These are phyloP conservation scores for Coemansia nantahalensis DNA, from an alignment of 192 early-diverging fungal species.

Conservation along the genomic window DNA sequence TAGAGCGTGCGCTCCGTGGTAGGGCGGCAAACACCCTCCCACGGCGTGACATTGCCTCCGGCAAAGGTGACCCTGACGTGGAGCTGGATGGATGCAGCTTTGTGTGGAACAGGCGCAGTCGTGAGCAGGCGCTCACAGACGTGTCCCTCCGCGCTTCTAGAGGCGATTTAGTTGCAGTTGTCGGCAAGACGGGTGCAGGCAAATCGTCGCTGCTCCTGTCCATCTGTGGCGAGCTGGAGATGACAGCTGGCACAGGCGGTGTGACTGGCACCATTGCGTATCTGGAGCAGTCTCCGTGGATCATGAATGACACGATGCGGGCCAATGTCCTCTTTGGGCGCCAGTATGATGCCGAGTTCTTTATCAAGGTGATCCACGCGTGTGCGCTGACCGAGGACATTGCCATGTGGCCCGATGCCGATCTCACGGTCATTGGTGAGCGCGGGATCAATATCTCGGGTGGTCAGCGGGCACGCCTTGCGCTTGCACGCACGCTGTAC, in stretches of 20 bases:
- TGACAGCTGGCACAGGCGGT: constrained; percentile 41
- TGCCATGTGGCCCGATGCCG: constrained; percentile 50
- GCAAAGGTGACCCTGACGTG: no score
- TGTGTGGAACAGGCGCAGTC: constrained; percentile 12
- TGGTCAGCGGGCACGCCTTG: constrained; percentile 87
- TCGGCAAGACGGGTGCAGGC: constrained; percentile 80
- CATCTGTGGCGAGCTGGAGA: constrained; percentile 81
- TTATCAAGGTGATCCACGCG: constrained; percentile 54
- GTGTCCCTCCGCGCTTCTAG: constrained; percentile 53
- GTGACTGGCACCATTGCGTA: constrained; percentile 73
- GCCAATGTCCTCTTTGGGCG: constrained; percentile 73
- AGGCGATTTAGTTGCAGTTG: constrained; percentile 72
- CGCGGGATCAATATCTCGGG: constrained; percentile 59
- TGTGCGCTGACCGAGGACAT: constrained; percentile 62
- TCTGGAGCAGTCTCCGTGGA: constrained; percentile 85
- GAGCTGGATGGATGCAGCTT: constrained; percentile 23
- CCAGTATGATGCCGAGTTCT: constrained; percentile 54
- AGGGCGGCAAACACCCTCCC: no score
- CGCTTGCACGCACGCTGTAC: constrained; percentile 79
- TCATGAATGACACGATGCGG: constrained; percentile 72
- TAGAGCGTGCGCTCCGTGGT: constrained; percentile 18
- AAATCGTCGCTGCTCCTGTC: constrained; percentile 84
- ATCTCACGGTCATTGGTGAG: constrained; percentile 53
- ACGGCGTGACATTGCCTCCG: no score
- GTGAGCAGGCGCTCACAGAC: constrained; percentile 18